These are phyloP conservation scores for Talinum fruticosum DNA, from an alignment of 148 eudicot genomes.

Conservation along the genomic window DNA sequence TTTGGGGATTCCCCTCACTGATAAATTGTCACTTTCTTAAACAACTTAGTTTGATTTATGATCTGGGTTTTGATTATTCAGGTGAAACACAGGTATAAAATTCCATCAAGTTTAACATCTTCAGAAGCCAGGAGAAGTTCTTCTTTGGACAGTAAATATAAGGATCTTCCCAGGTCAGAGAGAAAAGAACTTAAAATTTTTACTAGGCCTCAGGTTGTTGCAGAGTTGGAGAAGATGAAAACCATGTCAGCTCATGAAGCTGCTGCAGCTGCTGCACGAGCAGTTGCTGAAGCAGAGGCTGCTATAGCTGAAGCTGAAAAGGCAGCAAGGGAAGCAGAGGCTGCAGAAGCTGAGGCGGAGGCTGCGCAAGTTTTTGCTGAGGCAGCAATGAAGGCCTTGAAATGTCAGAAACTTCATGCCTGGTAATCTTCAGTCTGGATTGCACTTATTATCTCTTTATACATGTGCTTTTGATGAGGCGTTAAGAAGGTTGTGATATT, in stretches of 20 bases:
- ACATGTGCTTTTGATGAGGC: conserved; percentile 7
- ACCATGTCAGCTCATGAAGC: conserved; percentile 69
- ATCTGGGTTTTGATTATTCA: conserved; percentile 27
- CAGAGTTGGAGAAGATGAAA: conserved; percentile 73
- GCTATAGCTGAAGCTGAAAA: conserved; percentile 82
- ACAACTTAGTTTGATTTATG: neutral
- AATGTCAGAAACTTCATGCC: conserved; percentile 36
- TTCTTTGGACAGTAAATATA: conserved; percentile 34
- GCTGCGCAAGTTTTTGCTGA: conserved; percentile 61
- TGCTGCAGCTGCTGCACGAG: conserved; percentile 72
- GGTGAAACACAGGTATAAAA: conserved; percentile 81
- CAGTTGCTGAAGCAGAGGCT: conserved; percentile 93
- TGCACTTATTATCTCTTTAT: neutral
- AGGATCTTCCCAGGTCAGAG: conserved; percentile 33
- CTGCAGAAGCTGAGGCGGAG: conserved; percentile 82
- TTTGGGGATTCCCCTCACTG: too few species aligned
- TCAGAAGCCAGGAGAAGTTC: conserved; percentile 29
- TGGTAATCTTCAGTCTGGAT: conserved; percentile 36
- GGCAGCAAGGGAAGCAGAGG: conserved; percentile 81
- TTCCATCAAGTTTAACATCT: conserved; percentile 31
- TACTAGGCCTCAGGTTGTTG: conserved; percentile 54
- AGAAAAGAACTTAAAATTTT: conserved; percentile 39
- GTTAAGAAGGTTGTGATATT: neutral
- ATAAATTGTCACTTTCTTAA: too few species aligned
- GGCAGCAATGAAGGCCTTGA: conserved; percentile 50